Conservation (phyloP, 1,139 yeast species). For the Blastobotrys ciferrii region DNA sequence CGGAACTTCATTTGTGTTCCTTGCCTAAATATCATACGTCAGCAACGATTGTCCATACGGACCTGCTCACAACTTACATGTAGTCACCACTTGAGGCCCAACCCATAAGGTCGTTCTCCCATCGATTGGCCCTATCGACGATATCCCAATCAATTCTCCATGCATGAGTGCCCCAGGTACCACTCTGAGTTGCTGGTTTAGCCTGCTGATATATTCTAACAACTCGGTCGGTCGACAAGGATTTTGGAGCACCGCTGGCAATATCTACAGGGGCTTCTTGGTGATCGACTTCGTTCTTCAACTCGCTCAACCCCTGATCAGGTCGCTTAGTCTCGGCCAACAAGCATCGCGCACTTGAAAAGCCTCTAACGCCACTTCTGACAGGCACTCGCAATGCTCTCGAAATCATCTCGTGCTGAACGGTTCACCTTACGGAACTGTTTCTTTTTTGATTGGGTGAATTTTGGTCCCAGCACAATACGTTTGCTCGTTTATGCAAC, state of each 20-base stretch:
- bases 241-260: slow-evolving; percentile 78
- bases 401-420: background rate
- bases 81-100: slow-evolving; percentile 79
- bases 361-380: slow-evolving; percentile 13
- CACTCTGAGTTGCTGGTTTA: slow-evolving; percentile 81
- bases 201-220: slow-evolving; percentile 78
- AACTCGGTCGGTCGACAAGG: slow-evolving; percentile 58
- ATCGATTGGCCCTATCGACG: slow-evolving; percentile 71
- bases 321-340: slow-evolving; percentile 8
- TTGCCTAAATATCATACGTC: slow-evolving; percentile 42
- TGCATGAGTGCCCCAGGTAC: slow-evolving; percentile 43
- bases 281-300: slow-evolving; percentile 9
- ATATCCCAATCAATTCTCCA: slow-evolving; percentile 91
- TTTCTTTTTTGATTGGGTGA: background rate
- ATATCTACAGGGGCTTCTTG: slow-evolving; percentile 50
- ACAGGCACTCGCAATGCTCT: slow-evolving; percentile 11
- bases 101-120: slow-evolving; percentile 90
- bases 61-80: slow-evolving; percentile 43
- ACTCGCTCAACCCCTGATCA: slow-evolving; percentile 11
- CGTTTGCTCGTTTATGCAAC: slow-evolving; percentile 3
- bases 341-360: slow-evolving; percentile 16
- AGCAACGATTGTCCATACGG: background rate
- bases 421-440: no score
- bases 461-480: background rate
- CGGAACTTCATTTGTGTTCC: slow-evolving; percentile 77